Base-by-base conservation (phyloP, 2,329 filamentous ascomycete genomes). In the Lasiodiplodia gonubiensis region DNA sequence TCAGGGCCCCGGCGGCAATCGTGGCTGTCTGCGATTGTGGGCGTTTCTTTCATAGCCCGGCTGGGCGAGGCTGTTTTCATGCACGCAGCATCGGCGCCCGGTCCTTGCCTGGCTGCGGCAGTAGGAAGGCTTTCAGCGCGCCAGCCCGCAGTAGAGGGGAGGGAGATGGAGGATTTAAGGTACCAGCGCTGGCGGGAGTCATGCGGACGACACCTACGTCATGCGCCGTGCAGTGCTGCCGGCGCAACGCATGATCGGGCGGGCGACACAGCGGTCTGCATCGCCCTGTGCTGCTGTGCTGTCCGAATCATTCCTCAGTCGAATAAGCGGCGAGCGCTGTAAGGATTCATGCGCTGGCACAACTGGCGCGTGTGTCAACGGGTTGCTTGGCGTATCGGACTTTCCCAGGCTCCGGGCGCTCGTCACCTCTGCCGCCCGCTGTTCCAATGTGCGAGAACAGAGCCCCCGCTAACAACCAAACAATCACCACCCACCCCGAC, bases 381-480 rank as follows among this genome's bases (percentile, higher is more conserved):
- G 51, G 63, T 35, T 33, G 57, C 64, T 66, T 66, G 64, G 64
- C 64, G 52, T 42, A 33, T 57, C 64, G 64, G 64, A 66, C 64
- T 66, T 66, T 66, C 64, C 63, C 51, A 65, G 51, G 51, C 63
- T 65, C 63, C 63, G 52, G 48, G 37, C 59, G 61, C 49, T 64
- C 61, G 63, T 55, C 63, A 65, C 51, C 52, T 66, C 52, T 66
- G 64, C 42, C 42, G 42, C 64, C 61, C 63, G 63, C 64, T 46
- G 27, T 51, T 33, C 63, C 63, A 59, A 66, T 59, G 64, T 42
- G 53, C 16, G 30, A 63, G 59, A 63, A 51, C 42, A 55, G 52
- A 66, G 52, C 52, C 64, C 64, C 64, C 64, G 64, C 64, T 66
- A 57, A 65, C 63, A 65, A 54, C 63, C 64, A 66, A 66, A 66